Evolutionary conservation across 768 basidiomycete genomes (phyloP), one percentile per base, ranked within the genome.

Genomic region (Boletus reticuloceps): DNA sequence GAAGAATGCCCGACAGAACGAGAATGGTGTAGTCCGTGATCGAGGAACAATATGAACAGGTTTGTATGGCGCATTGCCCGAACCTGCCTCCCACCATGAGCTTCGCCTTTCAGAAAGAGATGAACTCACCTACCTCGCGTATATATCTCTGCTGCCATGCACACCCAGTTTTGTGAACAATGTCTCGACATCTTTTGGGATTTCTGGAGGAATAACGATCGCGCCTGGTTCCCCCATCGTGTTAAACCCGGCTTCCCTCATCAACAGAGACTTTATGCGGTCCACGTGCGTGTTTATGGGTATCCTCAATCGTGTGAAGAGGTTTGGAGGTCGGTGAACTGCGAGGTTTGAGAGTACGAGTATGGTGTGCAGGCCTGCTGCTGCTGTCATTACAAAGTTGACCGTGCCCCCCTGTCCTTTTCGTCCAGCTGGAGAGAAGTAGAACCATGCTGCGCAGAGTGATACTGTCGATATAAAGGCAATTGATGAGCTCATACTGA

Each of bases 11-110:
- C 1, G 86, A 81, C 25, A 87, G 64, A 8, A 81, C 77, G 64
- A 80, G 85, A 13, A 87, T 67, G 10, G 77, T 77, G 64, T 80
- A 89, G 54, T 90, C 88, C 27, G 78, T 67, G 48, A 75, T 75
- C 14, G 83, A 80, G 20, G 75, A 77, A 68, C 89, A 91, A 64
- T 85, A 82, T n/a, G 76, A 76, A 69, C 89, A 91, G 9, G 76
- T 78, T 43, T 82, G 74, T 16, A 91, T 69, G 6, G 82, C 80
- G 27, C 77, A 68, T 68, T 91, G 89, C 22, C 89, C 89, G 56
- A 89, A 87, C 53, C 89, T 88, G 51, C 25, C 34, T 44, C 9
- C 36, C 5, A 14, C 34, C 11, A 8, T 58, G 58, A 63, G 60
- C 41, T 9, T 14, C 22, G 3, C 7, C 2, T 29, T 17, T 45